Evolutionary conservation across 169 alveolate species (phyloP).

Genomic region (Cryptosporidium sp.): DNA sequence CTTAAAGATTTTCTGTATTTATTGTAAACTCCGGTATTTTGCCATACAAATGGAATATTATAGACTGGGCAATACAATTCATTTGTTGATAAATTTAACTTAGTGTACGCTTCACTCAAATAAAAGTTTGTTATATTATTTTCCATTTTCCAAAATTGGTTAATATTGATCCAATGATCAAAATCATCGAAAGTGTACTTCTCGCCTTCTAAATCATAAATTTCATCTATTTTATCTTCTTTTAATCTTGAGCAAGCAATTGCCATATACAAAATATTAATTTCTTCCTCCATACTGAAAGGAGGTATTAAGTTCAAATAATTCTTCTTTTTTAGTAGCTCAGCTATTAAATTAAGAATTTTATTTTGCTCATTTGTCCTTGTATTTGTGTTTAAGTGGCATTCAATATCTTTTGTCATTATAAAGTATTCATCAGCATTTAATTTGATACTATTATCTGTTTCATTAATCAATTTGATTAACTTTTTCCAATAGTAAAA

Average conservation of each 20-base stretch:
- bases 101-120: neutral
- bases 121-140: neutral
- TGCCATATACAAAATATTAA: constrained; percentile 7
- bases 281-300: constrained; percentile 21
- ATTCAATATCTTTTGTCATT: constrained; percentile 34
- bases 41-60: constrained; percentile 48
- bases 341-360: constrained; percentile 15
- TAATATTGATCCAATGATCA: constrained; percentile 35
- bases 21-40: constrained; percentile 43
- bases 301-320: constrained; percentile 39
- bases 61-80: constrained; percentile 8
- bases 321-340: constrained; percentile 3
- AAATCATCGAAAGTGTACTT: constrained; percentile 16
- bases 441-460: neutral
- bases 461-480: neutral
- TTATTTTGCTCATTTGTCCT: constrained; percentile 20
- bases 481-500: constrained; percentile 39
- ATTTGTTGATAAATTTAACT: neutral
- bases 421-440: constrained; percentile 6
- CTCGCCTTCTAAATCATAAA: neutral
- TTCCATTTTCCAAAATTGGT: constrained; percentile 25
- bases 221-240: neutral
- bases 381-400: neutral
- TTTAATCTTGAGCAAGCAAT: constrained; percentile 35
- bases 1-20: neutral